Evolutionary conservation across 1,284 basidiomycete species (phyloP), one percentile per base, ranked within the genome.

Genomic region (Ustilago sp.): DNA sequence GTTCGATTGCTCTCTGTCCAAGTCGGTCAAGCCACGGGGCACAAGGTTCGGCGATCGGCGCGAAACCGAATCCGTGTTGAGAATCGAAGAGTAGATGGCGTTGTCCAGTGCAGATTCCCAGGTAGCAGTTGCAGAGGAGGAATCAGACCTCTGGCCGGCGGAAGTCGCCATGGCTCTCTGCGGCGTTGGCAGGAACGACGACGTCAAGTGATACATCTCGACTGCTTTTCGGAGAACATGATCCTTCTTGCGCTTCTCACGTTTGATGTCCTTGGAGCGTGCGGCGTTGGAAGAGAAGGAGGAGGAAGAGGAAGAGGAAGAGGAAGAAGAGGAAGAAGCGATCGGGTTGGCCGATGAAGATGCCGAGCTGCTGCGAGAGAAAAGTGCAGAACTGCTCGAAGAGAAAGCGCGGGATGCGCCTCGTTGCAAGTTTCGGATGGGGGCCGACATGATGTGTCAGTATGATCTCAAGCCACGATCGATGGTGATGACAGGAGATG

Each of bases 151-250:
- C 4, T 28, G 36, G 60, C 52, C 56, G 39, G 64, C 59, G 5
- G 59, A 61, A 28, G 62, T 57, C 34, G 59, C 28, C 19, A 63
- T 15, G 32, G 64, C 59, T 48, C 50, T 47, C 45, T 62, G 54
- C 8, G 76, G 72, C n/a, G 62, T 68, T 12, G 83, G 83, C 55
- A 80, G 79, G 65, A 85, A 86, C 28, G 70, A 72, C 1, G 79
- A 76, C 8, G 82, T 74, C 36, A 83, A 61, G 59, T 86, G 84
- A 65, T 85, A 86, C 56, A 86, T 76, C 51, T 82, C 70, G 41
- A 86, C 77, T 2, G 84, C 84, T 28, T 71, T 68, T 52, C 83
- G 76, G 31, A 85, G 68, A 11, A 78, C 59, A 11, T 66, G 67
- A 54, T 85, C 80, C 43, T 76, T 77, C 53, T 64, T 63, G 9